A percentile compares a stretch with the other conserved stretches of the same genome.
Evolutionary conservation across 1,284 basidiomycete species (phyloP).

Genomic region (Pseudozyma thailandica): DNA sequence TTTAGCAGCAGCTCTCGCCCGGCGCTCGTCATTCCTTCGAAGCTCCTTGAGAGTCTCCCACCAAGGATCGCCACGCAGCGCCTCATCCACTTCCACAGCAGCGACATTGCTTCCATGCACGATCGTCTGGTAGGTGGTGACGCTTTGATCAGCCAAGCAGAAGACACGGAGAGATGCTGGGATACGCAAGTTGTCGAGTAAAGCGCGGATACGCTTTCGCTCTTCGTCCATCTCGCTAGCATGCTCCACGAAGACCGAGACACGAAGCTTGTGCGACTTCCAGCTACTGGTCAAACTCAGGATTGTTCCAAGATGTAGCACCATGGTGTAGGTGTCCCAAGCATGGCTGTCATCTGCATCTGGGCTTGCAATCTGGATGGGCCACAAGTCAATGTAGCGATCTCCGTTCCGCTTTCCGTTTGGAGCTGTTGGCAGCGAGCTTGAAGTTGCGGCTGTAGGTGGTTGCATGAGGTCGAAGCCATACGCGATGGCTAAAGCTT

Average conservation of each 20-base stretch:
- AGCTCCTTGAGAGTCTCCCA: constrained; percentile 63
- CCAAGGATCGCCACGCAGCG: constrained; percentile 63
- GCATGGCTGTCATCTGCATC: constrained; percentile 56
- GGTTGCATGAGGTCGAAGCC: constrained; percentile 62
- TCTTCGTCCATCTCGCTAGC: constrained; percentile 60
- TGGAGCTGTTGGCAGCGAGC: constrained; percentile 4
- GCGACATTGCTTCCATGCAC: constrained; percentile 56
- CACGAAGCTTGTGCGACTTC: constrained; percentile 65
- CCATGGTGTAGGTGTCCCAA: constrained; percentile 68
- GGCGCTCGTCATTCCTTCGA: constrained; percentile 56
- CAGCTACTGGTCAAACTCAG: constrained; percentile 65
- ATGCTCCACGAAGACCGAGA: constrained; percentile 67
- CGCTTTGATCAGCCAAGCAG: constrained; percentile 54
- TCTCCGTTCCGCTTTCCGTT: constrained; percentile 26
- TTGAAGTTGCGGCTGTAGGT: constrained; percentile 32
- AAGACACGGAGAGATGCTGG: constrained; percentile 66
- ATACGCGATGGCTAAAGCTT: constrained; percentile 65
- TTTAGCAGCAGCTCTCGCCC: constrained; percentile 48
- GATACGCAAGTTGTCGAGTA: constrained; percentile 66
- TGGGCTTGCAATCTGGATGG: constrained; percentile 63
- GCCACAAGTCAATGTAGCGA: constrained; percentile 66
- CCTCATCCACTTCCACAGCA: constrained; percentile 43
- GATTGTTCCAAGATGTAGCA: constrained; percentile 67
- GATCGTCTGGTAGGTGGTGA: constrained; percentile 63
- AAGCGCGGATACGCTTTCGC: constrained; percentile 55